Evolutionary conservation across 139 green algal species (phyloP).

Genomic region (Picochlorum sp.): DNA sequence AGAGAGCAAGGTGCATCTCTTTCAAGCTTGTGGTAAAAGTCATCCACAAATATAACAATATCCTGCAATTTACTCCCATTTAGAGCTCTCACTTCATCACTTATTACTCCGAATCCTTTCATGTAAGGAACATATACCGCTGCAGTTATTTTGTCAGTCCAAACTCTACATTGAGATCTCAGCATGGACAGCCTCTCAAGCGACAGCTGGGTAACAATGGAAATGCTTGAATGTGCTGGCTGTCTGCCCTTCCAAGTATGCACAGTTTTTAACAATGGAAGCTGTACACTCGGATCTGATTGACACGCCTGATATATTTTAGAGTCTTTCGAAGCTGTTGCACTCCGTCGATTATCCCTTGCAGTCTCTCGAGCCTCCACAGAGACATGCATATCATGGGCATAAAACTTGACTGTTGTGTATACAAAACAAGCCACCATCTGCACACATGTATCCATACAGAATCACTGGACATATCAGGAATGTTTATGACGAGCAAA

Average conservation of each 20-base stretch:
- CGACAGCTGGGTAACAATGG: constrained; percentile 17
- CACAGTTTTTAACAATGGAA: constrained; percentile 1
- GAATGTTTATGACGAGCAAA: too few relatives aligned
- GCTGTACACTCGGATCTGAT: not conserved
- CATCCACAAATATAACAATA: not conserved
- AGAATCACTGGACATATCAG: too few relatives aligned
- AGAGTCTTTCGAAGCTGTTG: too few relatives aligned
- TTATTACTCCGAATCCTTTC: constrained; percentile 2
- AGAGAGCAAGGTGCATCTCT: not conserved
- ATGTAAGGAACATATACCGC: constrained; percentile 17
- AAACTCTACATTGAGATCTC: constrained; percentile 9
- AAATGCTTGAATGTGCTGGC: constrained; percentile 2
- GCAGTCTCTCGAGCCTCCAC: too few relatives aligned
- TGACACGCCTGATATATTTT: not conserved
- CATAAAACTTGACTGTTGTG: constrained; percentile 3
- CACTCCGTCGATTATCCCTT: too few relatives aligned
- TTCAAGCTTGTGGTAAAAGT: constrained; percentile 6
- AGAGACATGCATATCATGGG: not conserved
- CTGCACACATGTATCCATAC: not conserved
- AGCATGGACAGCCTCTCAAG: constrained; percentile 16
- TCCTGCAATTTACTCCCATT: constrained; percentile 5
- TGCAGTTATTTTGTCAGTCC: constrained; percentile 13
- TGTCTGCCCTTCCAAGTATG: constrained; percentile 1
- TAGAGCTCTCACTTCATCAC: not conserved
- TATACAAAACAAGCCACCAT: not conserved